Evolutionary conservation across 2,329 filamentous ascomycete species (phyloP).

Genomic region (Arthrobotrys musiformis): DNA sequence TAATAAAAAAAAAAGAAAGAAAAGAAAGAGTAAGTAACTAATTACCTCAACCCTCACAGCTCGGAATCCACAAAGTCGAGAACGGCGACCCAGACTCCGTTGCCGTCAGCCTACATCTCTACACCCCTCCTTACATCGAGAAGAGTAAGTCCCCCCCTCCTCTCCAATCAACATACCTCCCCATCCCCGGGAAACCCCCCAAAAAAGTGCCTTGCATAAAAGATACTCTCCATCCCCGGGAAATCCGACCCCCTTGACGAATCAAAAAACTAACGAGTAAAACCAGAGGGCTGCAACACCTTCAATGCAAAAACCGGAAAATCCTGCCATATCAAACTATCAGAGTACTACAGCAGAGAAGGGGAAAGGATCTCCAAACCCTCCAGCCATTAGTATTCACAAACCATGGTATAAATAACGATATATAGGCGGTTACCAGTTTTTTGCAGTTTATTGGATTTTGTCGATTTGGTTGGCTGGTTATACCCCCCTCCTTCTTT

Average conservation of each 20-base stretch:
- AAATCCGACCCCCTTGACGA: background rate
- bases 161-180: background rate
- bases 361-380: conserved; percentile 65
- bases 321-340: conserved; percentile 67
- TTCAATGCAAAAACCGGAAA: conserved; percentile 72
- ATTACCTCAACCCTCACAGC: conserved; percentile 9
- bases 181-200: background rate
- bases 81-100: conserved; percentile 69
- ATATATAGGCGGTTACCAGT: too few relatives aligned
- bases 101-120: conserved; percentile 73
- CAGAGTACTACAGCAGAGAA: conserved; percentile 64
- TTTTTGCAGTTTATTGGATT: background rate
- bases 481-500: background rate
- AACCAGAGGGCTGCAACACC: conserved; percentile 68
- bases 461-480: too few relatives aligned
- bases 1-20: conserved; percentile 27
- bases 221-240: background rate
- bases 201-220: background rate
- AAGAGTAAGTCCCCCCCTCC: conserved; percentile 60
- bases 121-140: conserved; percentile 73
- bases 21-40: background rate
- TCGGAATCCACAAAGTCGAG: conserved; percentile 72
- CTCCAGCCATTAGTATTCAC: conserved; percentile 55
- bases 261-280: background rate
- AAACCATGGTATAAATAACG: too few relatives aligned